Percentiles rank a stretch among this genome's conserved stretches.
phyloP scores from a whole-genome alignment of 352 stramenopile genomes.

The Phytophthora melonis region DNA sequence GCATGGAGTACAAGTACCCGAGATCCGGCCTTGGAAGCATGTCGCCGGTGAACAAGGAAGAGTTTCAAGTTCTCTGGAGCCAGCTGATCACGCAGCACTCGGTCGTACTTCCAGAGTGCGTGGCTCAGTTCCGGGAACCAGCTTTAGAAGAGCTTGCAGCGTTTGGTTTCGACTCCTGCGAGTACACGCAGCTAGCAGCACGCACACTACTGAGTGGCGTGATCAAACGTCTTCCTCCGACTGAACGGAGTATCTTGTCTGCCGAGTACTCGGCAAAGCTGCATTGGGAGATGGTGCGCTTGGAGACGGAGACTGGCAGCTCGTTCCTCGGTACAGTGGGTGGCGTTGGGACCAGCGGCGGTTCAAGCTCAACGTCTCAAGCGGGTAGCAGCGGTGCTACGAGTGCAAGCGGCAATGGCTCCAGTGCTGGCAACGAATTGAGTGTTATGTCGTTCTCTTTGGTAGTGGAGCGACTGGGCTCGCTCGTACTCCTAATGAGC shows the following conservation, averaged over 20 bases:
- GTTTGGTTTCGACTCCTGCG: slow-evolving; percentile 80
- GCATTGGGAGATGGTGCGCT: slow-evolving; percentile 78
- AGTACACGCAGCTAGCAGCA: slow-evolving; percentile 81
- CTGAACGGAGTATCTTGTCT: slow-evolving; percentile 55
- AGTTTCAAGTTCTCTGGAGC: slow-evolving; percentile 89
- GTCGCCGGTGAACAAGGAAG: slow-evolving; percentile 69
- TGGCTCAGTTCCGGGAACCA: slow-evolving; percentile 72
- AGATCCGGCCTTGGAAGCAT: slow-evolving; percentile 24
- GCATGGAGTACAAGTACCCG: slow-evolving; percentile 84
- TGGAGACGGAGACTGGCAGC: slow-evolving; percentile 69
- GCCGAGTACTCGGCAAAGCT: slow-evolving; percentile 85
- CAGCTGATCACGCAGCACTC: slow-evolving; percentile 89
- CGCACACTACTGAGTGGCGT: slow-evolving; percentile 75
- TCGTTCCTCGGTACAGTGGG: slow-evolving; percentile 38
- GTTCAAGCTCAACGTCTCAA: slow-evolving; percentile 25
- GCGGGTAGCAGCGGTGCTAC: slow-evolving; percentile 34
- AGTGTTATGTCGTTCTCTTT: slow-evolving; percentile 43
- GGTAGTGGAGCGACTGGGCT: slow-evolving; percentile 69
- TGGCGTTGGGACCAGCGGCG: slow-evolving; percentile 22
- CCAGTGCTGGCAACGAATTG: background rate
- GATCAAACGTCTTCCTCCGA: slow-evolving; percentile 72
- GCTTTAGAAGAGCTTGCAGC: slow-evolving; percentile 77
- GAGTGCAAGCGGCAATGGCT: slow-evolving; percentile 36
- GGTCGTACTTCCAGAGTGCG: slow-evolving; percentile 78
- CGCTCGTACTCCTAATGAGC: slow-evolving; percentile 81